phyloP scores from a whole-genome alignment of 192 early-diverging fungal genomes.

The Glomus cerebriforme region DNA sequence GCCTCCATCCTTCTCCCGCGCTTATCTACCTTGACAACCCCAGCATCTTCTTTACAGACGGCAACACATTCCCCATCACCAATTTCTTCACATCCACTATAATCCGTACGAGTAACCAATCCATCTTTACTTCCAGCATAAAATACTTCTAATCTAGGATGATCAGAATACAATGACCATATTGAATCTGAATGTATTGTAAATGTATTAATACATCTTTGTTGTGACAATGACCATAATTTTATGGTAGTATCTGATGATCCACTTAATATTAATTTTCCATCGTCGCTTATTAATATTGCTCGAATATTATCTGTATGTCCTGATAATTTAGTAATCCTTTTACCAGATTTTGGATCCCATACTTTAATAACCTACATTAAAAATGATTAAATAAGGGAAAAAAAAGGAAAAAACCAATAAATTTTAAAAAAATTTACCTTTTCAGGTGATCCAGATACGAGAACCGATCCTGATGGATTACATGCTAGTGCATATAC shows the following conservation, averaged over 20 bases:
- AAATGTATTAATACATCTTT: constrained; percentile 87
- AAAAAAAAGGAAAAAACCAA: background rate
- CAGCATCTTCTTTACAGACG: constrained; percentile 81
- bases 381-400: background rate
- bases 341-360: constrained; percentile 78
- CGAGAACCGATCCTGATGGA: constrained; percentile 74
- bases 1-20: background rate
- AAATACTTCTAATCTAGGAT: constrained; percentile 86
- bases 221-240: constrained; percentile 89
- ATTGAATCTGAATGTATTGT: constrained; percentile 86
- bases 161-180: constrained; percentile 86
- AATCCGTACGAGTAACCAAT: constrained; percentile 77
- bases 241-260: constrained; percentile 97
- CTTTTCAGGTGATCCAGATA: constrained; percentile 93
- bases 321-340: constrained; percentile 78
- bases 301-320: constrained; percentile 97
- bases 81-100: constrained; percentile 43
- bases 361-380: constrained; percentile 78
- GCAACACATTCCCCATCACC: constrained; percentile 78
- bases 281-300: constrained; percentile 84
- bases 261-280: constrained; percentile 83
- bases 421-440: constrained; percentile 31
- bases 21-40: constrained; percentile 70
- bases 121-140: constrained; percentile 94
- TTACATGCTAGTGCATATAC: constrained; percentile 90